phyloP scores from a whole-genome alignment of 2,329 filamentous ascomycete genomes.

The Knoxdaviesia capensis region DNA sequence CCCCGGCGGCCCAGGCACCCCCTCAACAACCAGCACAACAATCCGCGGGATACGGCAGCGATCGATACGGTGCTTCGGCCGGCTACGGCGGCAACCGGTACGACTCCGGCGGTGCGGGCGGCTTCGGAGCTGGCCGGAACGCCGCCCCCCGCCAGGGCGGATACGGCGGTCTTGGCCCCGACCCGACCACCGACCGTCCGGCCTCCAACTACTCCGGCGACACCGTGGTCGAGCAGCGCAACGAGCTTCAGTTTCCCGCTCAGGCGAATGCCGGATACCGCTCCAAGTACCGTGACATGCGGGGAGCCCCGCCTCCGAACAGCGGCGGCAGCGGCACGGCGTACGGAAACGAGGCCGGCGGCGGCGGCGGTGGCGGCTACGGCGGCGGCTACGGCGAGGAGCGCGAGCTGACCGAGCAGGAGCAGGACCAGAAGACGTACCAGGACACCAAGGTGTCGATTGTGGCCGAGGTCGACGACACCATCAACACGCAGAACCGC shows the following conservation, averaged over 20 bases:
- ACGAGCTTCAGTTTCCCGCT: not conserved
- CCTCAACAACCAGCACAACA: slow-evolving; percentile 6
- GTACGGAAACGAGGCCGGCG: slow-evolving; percentile 3
- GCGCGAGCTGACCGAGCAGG: slow-evolving; percentile 64
- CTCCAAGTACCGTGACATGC: slow-evolving; percentile 7
- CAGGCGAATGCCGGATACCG: slow-evolving; percentile 3
- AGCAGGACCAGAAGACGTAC: slow-evolving; percentile 54
- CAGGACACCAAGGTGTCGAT: slow-evolving; percentile 29
- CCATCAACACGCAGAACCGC: slow-evolving; percentile 7
- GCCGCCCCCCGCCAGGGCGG: slow-evolving; percentile 27
- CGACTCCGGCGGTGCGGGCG: slow-evolving; percentile 20
- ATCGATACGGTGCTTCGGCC: slow-evolving; percentile 6
- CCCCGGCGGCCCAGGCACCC: not conserved
- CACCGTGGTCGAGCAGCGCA: slow-evolving; percentile 3
- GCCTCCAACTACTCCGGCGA: slow-evolving; percentile 21
- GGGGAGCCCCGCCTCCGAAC: slow-evolving; percentile 7
- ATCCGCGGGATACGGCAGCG: slow-evolving; percentile 1
- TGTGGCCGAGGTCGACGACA: slow-evolving; percentile 31
- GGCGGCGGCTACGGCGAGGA: slow-evolving; percentile 43
- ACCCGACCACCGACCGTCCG: slow-evolving; percentile 16
- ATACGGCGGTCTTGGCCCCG: slow-evolving; percentile 35
- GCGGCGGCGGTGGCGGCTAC: slow-evolving; percentile 7
- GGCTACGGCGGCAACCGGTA: slow-evolving; percentile 35
- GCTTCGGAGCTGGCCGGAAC: slow-evolving; percentile 34
- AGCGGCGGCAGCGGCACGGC: slow-evolving; percentile 1